Evolutionary conservation across 768 basidiomycete genomes (phyloP).

Genomic region (Tulasnella sp.): DNA sequence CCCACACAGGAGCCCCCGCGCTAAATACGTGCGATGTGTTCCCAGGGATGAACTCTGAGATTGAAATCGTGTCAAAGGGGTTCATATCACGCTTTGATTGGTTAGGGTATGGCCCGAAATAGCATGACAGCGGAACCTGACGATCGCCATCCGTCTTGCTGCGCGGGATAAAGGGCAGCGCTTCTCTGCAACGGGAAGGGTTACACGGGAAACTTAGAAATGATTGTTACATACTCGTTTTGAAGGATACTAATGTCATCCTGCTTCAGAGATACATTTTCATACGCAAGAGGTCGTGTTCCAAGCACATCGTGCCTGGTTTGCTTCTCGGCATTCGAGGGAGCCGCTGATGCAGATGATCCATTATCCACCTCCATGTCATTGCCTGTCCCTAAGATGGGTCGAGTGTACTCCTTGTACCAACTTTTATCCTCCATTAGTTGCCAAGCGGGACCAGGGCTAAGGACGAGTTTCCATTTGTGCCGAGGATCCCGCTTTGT

Average conservation of each 20-base stretch:
- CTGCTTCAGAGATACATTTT: constrained; percentile 6
- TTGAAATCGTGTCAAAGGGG: too few species aligned
- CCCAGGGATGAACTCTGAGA: too few species aligned
- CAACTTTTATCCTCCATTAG: constrained; percentile 64
- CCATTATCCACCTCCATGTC: constrained; percentile 20
- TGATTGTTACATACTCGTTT: constrained; percentile 37
- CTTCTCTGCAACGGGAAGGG: background rate
- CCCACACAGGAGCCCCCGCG: constrained; percentile 84
- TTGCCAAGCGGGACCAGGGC: constrained; percentile 68
- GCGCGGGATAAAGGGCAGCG: background rate
- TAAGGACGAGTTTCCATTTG: constrained; percentile 66
- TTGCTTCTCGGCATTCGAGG: background rate
- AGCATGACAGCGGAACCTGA: too few species aligned
- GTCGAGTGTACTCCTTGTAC: constrained; percentile 43
- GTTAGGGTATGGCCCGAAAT: constrained; percentile 57
- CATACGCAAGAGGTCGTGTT: constrained; percentile 11
- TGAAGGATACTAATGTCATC: constrained; percentile 36
- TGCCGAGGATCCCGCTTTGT: constrained; percentile 43
- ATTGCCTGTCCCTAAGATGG: background rate
- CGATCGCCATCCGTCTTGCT: too few species aligned
- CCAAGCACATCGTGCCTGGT: background rate
- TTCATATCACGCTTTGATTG: too few species aligned
- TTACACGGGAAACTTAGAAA: background rate
- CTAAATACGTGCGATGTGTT: constrained; percentile 64
- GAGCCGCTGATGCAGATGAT: too few species aligned